Base-by-base conservation (phyloP, 192 early-diverging fungal genomes). In the Radiomyces spectabilis region DNA sequence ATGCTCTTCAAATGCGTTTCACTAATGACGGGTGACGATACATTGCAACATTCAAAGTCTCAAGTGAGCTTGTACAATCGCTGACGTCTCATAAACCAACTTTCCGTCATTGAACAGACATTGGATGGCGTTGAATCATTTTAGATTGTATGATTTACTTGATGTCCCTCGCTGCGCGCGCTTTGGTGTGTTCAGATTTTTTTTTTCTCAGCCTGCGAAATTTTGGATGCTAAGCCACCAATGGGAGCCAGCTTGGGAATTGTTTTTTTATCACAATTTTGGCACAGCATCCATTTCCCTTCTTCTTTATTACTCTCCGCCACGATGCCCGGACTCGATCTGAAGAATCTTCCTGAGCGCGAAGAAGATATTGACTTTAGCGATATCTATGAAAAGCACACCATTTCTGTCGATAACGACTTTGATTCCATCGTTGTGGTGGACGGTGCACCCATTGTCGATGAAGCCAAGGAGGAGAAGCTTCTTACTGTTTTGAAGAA, bases 401-500 rank as follows among this genome's bases (percentile, higher is more conserved):
- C 69, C 39, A 79, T 93, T 52, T 77, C 79, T 5, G 55, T 82
- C 51, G 85, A 89, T n/a, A 76, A 80, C 60, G 82, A 84, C n/a
- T 84, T 84, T 55, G 80, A 86, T 64, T 82, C 82, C 34, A 79
- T 97, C 29, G 81, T 99, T 27, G 89, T 99, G 9, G 85, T 99
- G 30, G 94, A 99, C 71, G 88, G 91, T 57, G 80, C 86, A 31
- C 96, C 96, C 13, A 61, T 88, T 21, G 91, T 96, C 29, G 92
- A 95, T 34, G 79, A 82, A 48, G 56, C 66, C 59, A 99, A 96
- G 81, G 75, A 82, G 71, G 88, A 88, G 37, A 91, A 89, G 72
- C 77, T 99, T 45, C 59, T 92, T 25, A 75, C 57, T 52, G 69
- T 83, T 22, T 58, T 85, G 55, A 78, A 77, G 40, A 93, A 90